Conservation (phyloP, 2,329 filamentous ascomycete species). For the Rhinocladiella similis region DNA sequence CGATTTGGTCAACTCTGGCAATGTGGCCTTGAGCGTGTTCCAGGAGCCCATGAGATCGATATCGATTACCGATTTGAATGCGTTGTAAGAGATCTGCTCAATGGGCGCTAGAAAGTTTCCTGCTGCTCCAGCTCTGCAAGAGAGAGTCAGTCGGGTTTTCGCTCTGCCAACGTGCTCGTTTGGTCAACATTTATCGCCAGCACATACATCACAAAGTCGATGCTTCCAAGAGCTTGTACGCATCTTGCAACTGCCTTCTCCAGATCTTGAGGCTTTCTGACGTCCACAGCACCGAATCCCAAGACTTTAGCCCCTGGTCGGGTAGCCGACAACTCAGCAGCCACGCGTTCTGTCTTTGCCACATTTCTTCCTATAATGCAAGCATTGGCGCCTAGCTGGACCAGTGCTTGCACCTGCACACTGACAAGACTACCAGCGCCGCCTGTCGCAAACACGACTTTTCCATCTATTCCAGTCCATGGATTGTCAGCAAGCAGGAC, state of each 20-base stretch:
- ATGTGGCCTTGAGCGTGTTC: constrained; percentile 11
- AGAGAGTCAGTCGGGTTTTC: no score
- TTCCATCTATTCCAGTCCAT: constrained; percentile 59
- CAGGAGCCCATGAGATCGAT: constrained; percentile 17
- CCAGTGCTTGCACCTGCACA: constrained; percentile 84
- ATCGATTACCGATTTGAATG: constrained; percentile 18
- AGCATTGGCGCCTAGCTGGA: constrained; percentile 85
- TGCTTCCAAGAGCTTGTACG: constrained; percentile 75
- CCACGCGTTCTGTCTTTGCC: constrained; percentile 79
- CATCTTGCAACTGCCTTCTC: constrained; percentile 75
- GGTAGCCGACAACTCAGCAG: constrained; percentile 75
- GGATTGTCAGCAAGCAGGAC: background rate
- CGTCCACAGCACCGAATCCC: constrained; percentile 72
- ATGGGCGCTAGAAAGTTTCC: constrained; percentile 16
- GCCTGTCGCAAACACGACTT: constrained; percentile 91
- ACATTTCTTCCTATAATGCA: constrained; percentile 81
- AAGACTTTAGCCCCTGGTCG: constrained; percentile 78
- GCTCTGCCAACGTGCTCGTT: constrained; percentile 7
- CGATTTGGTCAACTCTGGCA: constrained; percentile 14
- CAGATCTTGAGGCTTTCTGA: constrained; percentile 69
- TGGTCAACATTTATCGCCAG: background rate
- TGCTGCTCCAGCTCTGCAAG: constrained; percentile 14
- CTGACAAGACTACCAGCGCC: constrained; percentile 91
- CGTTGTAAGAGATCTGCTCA: constrained; percentile 10
- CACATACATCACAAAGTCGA: constrained; percentile 86